Evolutionary conservation across 306 rosid species (phyloP), one percentile per base, ranked within the genome.

Genomic region (Hippophae gyantsensis): DNA sequence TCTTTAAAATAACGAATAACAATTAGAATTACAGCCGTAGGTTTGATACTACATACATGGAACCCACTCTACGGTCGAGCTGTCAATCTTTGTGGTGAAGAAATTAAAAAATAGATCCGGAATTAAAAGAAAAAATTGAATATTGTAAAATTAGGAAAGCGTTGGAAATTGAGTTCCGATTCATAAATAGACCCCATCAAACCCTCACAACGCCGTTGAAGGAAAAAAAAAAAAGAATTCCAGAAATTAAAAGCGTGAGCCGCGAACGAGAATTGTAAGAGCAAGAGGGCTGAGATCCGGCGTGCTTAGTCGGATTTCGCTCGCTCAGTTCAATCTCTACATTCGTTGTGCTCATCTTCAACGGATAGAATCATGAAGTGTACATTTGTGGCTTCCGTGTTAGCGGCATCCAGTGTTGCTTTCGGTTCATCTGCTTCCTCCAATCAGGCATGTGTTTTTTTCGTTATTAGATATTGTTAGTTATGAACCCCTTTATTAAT

Each of bases 341-440:
- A 32, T 32, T 32, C 38, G 38, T 32, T 32, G 8, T 13, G 6
- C 10, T 12, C 13, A 2, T 26, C 5, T 46, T 7, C 50, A 32
- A 32, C 0, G 5, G 6, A 13, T 18, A 27, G 6, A 42, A 53
- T 18, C 14, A 80, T 81, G 86, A 81, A 81, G 61, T 80, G 61
- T 6, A 61, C 80, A 48, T 77, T 81, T n/a, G 71, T 77, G 13
- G 82, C 82, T 6, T 81, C 86, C 18, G 72, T 77, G 7, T 57
- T 81, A 18, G 86, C 86, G 47, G 86, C 83, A 1, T 77, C 83
- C 7, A 74, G 80, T 26, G 55, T 77, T 61, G 86, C 82, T 65
- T 64, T 81, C 12, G 11, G 68, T 62, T 66, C 67, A 12, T 68
- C 79, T 44, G 23, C 69, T 8, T 42, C 78, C 18, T 14, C 60